Base-by-base conservation (phyloP, 2,329 filamentous ascomycete genomes). In the Calonectria honghensis region DNA sequence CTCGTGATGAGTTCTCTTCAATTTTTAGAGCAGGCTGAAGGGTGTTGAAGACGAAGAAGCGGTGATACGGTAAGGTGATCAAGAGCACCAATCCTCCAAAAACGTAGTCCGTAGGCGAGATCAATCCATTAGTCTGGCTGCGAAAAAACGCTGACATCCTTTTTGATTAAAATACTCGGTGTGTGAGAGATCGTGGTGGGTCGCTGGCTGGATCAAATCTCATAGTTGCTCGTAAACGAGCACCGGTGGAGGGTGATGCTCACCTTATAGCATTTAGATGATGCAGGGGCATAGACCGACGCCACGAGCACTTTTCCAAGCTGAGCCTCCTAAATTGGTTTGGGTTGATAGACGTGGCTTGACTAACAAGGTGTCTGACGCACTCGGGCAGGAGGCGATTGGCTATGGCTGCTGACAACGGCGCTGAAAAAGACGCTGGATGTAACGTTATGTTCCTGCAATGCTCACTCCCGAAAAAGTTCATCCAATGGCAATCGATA, bases 1-100 rank as follows among this genome's bases (percentile, higher is more conserved):
- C 50, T 5, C 14, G 32, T 1, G 65, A 35, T 27, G 65, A 50
- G 14, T 39, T 29, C 35, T 68, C 48, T 13, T 68, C 50, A 51
- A 68, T 68, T 35, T 54, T 51, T 1, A 68, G 65, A 20, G 65
- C 65, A 6, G 65, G 65, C 6, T 31, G 65, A 14, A 68, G 50
- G 2, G 65, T 68, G n/a, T 68, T 68, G n/a, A 39, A 54, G 13
- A 68, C 31, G 37, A 68, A 68, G 31, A 68, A 68, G 31, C 65
- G 50, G 29, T 68, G 65, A 35, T 68, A 68, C 10, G 65, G 65
- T 7, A 68, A 32, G 20, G 65, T 68, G 48, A 68, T 68, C 13
- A 68, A 24, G n/a, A 68, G 50, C 14, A 68, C 50, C 27, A 68
- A 35, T 16, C 65, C 65, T 2, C 65, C 65, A 24, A 68, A 54